Evolutionary conservation across 1,284 basidiomycete genomes (phyloP).

Genomic region (Tilletia walkeri): DNA sequence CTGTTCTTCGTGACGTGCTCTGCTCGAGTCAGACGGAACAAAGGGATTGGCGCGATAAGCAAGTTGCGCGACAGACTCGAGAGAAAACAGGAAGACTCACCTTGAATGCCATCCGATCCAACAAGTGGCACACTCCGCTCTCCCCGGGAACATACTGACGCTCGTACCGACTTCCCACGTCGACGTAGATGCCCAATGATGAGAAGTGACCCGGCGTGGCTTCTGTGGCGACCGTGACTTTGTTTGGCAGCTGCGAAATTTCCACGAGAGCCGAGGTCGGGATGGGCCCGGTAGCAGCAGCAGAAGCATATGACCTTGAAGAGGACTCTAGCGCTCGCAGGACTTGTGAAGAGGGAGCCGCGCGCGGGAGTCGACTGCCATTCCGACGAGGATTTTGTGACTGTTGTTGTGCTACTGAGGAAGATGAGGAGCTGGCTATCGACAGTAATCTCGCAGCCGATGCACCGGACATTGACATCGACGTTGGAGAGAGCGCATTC

Average conservation of each 20-base stretch:
- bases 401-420: not conserved
- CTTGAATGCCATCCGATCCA: constrained; percentile 96
- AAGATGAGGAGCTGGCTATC: not conserved
- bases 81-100: constrained; percentile 58
- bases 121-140: constrained; percentile 82
- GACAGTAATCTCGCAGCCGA: not conserved
- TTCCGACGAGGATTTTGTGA: no score
- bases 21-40: constrained; percentile 27
- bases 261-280: constrained; percentile 32
- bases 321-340: not conserved
- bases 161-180: constrained; percentile 92
- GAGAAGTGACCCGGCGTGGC: constrained; percentile 89
- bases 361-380: no score
- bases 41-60: not conserved
- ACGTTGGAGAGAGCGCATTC: not conserved
- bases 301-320: not conserved
- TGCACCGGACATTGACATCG: not conserved
- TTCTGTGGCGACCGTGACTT: constrained; percentile 87
- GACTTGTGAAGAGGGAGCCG: no score
- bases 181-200: constrained; percentile 86
- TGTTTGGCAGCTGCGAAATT: constrained; percentile 84
- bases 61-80: no score
- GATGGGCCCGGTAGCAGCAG: not conserved
- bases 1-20: constrained; percentile 60
- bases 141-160: constrained; percentile 62